Conservation (phyloP, 139 green algal species). For the Chlamydomonas schloesseri region DNA sequence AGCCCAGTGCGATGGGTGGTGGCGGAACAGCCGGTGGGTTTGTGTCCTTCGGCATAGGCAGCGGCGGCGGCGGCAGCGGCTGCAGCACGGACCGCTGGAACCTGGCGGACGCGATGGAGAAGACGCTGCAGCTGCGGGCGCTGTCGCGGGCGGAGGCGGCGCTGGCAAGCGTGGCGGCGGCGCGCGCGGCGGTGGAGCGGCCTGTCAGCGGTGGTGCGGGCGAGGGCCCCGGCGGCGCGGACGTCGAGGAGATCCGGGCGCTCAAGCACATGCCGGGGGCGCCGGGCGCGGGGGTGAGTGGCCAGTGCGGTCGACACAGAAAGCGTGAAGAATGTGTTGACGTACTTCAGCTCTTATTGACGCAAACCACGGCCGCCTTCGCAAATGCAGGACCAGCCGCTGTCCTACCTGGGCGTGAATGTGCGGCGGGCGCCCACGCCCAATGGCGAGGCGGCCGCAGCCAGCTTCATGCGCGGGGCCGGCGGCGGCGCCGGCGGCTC, state of each 20-base stretch:
- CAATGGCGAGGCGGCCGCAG: no score
- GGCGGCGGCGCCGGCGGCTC: not conserved
- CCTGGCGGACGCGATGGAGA: slow-evolving; percentile 19
- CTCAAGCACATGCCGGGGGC: slow-evolving; percentile 9
- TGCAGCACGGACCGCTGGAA: not conserved
- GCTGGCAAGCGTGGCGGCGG: not conserved
- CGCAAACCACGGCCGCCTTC: no score
- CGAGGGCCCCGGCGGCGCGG: not conserved
- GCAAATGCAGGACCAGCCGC: not conserved
- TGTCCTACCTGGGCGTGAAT: slow-evolving; percentile 26
- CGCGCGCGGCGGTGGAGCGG: slow-evolving; percentile 2
- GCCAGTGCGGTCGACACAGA: no score
- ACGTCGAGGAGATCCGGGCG: slow-evolving; percentile 28
- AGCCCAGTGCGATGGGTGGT: no score
- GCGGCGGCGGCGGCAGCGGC: not conserved
- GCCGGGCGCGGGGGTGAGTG: not conserved
- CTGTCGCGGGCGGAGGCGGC: slow-evolving; percentile 12
- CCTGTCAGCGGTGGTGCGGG: not conserved
- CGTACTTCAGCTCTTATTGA: no score
- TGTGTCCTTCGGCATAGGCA: not conserved
- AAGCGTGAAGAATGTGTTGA: no score
- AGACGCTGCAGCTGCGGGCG: slow-evolving; percentile 15
- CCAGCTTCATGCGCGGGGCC: not conserved
- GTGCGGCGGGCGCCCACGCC: slow-evolving; percentile 21
- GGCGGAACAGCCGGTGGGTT: not conserved